Evolutionary conservation across 306 rosid species (phyloP).

Genomic region (Neltuma alba): DNA sequence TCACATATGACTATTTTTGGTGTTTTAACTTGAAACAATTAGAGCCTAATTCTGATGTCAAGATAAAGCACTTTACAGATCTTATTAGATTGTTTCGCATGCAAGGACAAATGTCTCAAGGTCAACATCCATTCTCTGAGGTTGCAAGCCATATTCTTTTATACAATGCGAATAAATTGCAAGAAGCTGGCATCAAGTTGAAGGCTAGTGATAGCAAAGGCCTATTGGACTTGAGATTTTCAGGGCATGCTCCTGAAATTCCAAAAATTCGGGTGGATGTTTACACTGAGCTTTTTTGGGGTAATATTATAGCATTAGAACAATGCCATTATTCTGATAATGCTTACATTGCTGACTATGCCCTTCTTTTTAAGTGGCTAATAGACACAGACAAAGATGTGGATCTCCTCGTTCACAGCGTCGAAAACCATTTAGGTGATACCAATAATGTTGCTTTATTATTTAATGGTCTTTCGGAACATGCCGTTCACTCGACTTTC

Average conservation of each 20-base stretch:
- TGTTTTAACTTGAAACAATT: rapidly evolving
- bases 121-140: rapidly evolving
- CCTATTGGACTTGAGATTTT: not conserved
- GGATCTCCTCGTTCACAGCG: not conserved
- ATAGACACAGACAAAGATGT: not conserved
- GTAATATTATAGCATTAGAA: not conserved
- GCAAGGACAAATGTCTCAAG: not conserved
- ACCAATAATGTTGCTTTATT: not conserved
- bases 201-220: not conserved
- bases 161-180: not conserved
- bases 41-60: not conserved
- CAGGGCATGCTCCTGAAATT: not conserved
- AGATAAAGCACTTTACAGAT: not conserved
- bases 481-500: rapidly evolving
- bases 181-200: not conserved
- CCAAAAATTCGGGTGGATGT: not conserved
- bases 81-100: not conserved
- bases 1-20: not conserved
- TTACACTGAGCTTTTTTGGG: not conserved
- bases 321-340: not conserved
- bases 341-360: not conserved
- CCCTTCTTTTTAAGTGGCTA: not conserved
- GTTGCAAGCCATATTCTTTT: not conserved
- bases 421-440: not conserved
- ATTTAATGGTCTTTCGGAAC: not conserved